phyloP scores from a whole-genome alignment of 345 rosid species.

The Gossypium arboreum region DNA sequence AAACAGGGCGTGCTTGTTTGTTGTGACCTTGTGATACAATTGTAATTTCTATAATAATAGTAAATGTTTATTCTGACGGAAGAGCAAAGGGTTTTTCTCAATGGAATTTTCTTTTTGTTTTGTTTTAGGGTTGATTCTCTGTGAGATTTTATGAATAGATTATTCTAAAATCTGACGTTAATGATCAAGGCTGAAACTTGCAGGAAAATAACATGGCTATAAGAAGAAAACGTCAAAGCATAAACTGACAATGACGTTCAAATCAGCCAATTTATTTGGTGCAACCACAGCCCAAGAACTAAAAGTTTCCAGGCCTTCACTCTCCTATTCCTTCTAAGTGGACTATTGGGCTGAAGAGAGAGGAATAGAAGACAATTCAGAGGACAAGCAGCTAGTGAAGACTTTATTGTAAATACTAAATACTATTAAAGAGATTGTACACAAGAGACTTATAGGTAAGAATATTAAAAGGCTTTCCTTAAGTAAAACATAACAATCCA shows the following conservation, averaged over 20 bases:
- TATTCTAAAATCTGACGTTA: neutral
- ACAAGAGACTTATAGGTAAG: too few relatives aligned
- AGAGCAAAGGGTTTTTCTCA: neutral
- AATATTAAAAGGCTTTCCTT: too few relatives aligned
- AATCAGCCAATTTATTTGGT: neutral
- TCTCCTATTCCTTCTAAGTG: too few relatives aligned
- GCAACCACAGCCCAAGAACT: neutral
- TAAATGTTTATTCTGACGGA: neutral
- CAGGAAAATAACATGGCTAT: neutral
- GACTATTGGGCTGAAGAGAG: too few relatives aligned
- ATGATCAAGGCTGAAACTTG: neutral
- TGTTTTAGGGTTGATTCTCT: neutral
- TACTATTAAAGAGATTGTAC: too few relatives aligned
- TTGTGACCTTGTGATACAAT: neutral
- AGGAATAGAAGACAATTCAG: too few relatives aligned
- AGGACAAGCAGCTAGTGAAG: too few relatives aligned
- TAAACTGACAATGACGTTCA: neutral
- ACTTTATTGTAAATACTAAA: too few relatives aligned
- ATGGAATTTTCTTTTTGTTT: neutral
- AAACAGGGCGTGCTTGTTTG: neutral
- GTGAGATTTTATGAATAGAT: neutral
- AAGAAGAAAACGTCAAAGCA: slow-evolving; percentile 1
- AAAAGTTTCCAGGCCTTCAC: too few relatives aligned
- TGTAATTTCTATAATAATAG: neutral
- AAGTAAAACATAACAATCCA: neutral